These are phyloP conservation scores for Saccharomycopsis schoenii DNA, from an alignment of 805 yeast species.

Conservation along the genomic window DNA sequence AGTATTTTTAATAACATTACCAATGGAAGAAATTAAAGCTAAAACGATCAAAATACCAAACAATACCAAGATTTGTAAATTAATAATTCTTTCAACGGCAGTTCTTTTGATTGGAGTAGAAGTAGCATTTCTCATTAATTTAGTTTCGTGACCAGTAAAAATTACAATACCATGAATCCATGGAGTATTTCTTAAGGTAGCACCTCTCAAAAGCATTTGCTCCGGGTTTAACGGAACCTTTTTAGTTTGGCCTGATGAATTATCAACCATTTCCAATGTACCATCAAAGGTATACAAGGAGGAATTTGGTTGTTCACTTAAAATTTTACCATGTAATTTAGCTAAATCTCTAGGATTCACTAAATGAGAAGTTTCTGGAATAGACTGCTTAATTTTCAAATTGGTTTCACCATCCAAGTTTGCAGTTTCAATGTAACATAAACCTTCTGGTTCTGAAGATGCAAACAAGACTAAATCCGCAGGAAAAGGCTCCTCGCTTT, in stretches of 20 bases:
- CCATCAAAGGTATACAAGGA: slow-evolving; percentile 94
- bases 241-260: slow-evolving; percentile 38
- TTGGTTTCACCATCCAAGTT: slow-evolving; percentile 97
- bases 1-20: slow-evolving; percentile 68
- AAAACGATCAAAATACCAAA: slow-evolving; percentile 71
- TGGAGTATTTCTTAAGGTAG: slow-evolving; percentile 85
- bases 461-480: slow-evolving; percentile 81
- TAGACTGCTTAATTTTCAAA: slow-evolving; percentile 85
- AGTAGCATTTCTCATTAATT: slow-evolving; percentile 95
- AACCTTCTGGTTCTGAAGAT: slow-evolving; percentile 96
- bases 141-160: slow-evolving; percentile 97
- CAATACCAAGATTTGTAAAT: slow-evolving; percentile 80
- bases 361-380: slow-evolving; percentile 62
- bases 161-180: slow-evolving; percentile 93
- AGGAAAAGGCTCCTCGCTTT: slow-evolving; percentile 84
- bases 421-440: slow-evolving; percentile 96
- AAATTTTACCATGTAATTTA: slow-evolving; percentile 45
- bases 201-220: slow-evolving; percentile 88
- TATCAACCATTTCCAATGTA: slow-evolving; percentile 35
- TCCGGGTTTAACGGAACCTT: slow-evolving; percentile 77
- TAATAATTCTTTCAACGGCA: slow-evolving; percentile 92
- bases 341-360: slow-evolving; percentile 56
- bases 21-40: slow-evolving; percentile 73
- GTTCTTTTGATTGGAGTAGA: slow-evolving; percentile 97
- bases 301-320: slow-evolving; percentile 90